These are phyloP conservation scores for Claviceps digitariae DNA, from an alignment of 2,329 filamentous ascomycete species.

Conservation along the genomic window DNA sequence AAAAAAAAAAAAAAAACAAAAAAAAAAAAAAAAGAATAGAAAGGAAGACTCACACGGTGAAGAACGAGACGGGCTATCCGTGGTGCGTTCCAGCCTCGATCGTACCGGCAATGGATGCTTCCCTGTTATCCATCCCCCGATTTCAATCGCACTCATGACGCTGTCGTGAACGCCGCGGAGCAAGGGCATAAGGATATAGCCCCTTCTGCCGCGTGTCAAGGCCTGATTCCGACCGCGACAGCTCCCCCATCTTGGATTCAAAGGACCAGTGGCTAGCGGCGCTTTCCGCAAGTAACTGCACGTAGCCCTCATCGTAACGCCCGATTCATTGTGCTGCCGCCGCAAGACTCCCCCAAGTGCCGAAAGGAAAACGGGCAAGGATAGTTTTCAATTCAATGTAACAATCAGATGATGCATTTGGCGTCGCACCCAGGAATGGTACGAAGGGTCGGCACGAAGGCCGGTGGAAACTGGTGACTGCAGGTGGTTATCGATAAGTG, in stretches of 20 bases:
- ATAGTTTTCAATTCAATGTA: not conserved
- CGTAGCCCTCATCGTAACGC: slow-evolving; percentile 9
- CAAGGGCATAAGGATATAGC: slow-evolving; percentile 6
- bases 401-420: not conserved
- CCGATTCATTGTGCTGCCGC: slow-evolving; percentile 7
- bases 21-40: not conserved
- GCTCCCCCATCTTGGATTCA: not conserved
- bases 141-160: slow-evolving; percentile 7
- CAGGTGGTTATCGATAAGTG: slow-evolving; percentile 6
- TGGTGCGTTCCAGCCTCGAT: not conserved
- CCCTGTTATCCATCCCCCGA: slow-evolving; percentile 7
- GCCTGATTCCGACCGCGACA: not conserved
- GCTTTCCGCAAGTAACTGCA: slow-evolving; percentile 9
- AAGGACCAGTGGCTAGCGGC: not conserved
- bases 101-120: slow-evolving; percentile 1
- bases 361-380: not conserved
- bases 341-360: not conserved
- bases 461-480: not conserved
- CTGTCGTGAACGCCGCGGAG: slow-evolving; percentile 7
- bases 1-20: not conserved
- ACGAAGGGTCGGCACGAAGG: not conserved
- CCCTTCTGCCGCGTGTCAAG: slow-evolving; percentile 1
- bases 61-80: not conserved
- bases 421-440: not conserved
- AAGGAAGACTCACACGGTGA: not conserved